Evolutionary conservation across 139 green algal genomes (phyloP), one percentile per base, ranked within the genome.

Genomic region (Zygnema circumcarinatum): DNA sequence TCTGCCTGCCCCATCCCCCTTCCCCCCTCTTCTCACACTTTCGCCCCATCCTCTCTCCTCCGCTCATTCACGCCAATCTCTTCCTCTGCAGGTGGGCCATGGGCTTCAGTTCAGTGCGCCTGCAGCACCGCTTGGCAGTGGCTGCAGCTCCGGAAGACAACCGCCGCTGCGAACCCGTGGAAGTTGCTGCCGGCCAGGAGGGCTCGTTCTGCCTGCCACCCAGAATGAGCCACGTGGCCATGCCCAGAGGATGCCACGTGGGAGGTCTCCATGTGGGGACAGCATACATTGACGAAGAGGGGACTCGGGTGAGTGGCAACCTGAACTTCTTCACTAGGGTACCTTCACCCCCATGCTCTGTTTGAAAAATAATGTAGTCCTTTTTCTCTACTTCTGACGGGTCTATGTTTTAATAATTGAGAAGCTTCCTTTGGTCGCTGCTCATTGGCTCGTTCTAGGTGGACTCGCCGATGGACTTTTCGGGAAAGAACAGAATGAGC

Each of bases 401-500:
- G 54, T 72, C 29, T 72, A 33, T 25, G 54, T 62, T 74, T 67
- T 56, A 62, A 2, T 75, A 39, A 62, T 54, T 29, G 21, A 75
- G 38, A 36, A n/a, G 41, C 52, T 54, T 31, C 52, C 32, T n/a
- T 74, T 33, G 29, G 38, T 76, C 33, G 3, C 25, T 75, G 38
- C 11, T 36, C 47, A 3, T 38, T 39, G 36, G 80, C 29, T 81
- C 20, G 67, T 40, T 86, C 25, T 52, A 87, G 78, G 86, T 90
- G 62, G 67, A 90, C 1, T 0, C 41, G 54, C 76, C 86, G 1
- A 36, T 90, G 86, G 86, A 90, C 56, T 87, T 87, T 31, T 83
- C 78, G 3, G 22, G 7, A 41, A 90, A 90, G 67, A 90, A 87
- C 38, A 7, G 36, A 20, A 82, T 87, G 31, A 79, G 72, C 21